Percentiles rank a stretch among this genome's conserved stretches.
phyloP scores from a whole-genome alignment of 805 yeast genomes.

The Wickerhamomyces subpelliculosus region DNA sequence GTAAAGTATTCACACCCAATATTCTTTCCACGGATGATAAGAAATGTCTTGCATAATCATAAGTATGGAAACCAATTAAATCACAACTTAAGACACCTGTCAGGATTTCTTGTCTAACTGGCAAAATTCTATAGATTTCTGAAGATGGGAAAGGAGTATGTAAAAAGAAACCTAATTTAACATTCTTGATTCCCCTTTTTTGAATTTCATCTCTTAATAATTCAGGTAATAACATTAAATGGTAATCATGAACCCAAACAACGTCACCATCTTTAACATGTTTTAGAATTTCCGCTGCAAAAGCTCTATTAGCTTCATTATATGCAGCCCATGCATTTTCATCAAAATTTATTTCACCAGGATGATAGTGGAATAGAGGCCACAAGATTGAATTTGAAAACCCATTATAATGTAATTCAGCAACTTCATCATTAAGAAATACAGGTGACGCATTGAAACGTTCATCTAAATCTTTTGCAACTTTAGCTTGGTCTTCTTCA shows the following conservation, averaged over 20 bases:
- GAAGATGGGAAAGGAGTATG: slow-evolving; percentile 98
- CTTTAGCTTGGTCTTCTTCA: slow-evolving; percentile 59
- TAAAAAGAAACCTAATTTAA: slow-evolving; percentile 84
- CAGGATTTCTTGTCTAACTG: slow-evolving; percentile 88
- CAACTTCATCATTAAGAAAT: slow-evolving; percentile 79
- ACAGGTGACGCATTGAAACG: slow-evolving; percentile 90
- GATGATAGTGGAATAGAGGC: slow-evolving; percentile 98
- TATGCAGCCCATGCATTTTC: slow-evolving; percentile 98
- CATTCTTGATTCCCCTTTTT: slow-evolving; percentile 38
- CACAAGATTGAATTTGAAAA: slow-evolving; percentile 91
- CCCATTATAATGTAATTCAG: slow-evolving; percentile 95
- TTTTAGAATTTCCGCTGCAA: slow-evolving; percentile 66
- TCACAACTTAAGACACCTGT: slow-evolving; percentile 92
- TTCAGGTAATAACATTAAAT: slow-evolving; percentile 89
- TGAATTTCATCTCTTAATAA: slow-evolving; percentile 64
- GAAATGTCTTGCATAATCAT: slow-evolving; percentile 96
- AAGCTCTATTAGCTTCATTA: slow-evolving; percentile 80
- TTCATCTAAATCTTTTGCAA: slow-evolving; percentile 60
- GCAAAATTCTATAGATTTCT: slow-evolving; percentile 91
- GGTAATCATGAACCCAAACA: slow-evolving; percentile 98
- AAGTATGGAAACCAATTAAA: slow-evolving; percentile 96
- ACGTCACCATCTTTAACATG: slow-evolving; percentile 76
- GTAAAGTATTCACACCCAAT: slow-evolving; percentile 73
- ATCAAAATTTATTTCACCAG: slow-evolving; percentile 98
- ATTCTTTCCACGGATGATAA: slow-evolving; percentile 83